Conservation (phyloP, 441 rosid genomes). For the Macaranga tanarius region DNA sequence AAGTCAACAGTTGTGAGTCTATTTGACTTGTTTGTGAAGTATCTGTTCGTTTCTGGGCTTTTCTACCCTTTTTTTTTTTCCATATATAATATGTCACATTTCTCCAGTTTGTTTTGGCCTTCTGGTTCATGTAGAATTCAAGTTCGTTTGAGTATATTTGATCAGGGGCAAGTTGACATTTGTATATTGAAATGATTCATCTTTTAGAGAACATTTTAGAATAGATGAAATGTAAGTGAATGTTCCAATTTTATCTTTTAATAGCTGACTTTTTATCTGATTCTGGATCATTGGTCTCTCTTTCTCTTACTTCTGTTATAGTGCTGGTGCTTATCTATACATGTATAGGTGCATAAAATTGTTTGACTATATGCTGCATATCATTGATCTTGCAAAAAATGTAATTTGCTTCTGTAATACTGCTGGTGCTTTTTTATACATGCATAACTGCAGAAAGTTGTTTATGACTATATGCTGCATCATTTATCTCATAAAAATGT, state of each 20-base stretch:
- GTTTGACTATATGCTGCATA: background rate
- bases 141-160: background rate
- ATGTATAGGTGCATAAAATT: background rate
- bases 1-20: background rate
- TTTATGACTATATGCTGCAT: background rate
- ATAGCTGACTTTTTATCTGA: background rate
- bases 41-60: background rate
- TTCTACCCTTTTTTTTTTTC: background rate
- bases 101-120: background rate
- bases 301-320: background rate
- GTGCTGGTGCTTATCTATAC: background rate
- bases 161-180: background rate
- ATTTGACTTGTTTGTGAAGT: background rate
- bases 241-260: background rate
- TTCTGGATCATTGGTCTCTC: too few relatives aligned
- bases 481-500: slow-evolving; percentile 8
- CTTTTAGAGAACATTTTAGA: background rate
- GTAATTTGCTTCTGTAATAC: background rate
- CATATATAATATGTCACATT: background rate
- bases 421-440: background rate
- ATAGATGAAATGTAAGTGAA: background rate
- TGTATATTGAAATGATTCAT: background rate
- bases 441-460: background rate
- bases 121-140: background rate
- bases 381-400: slow-evolving; percentile 7